Percentiles rank a stretch among this genome's conserved stretches.
Evolutionary conservation across 164 flowering plant genomes (phyloP).

Genomic region (Aristolochia contorta): DNA sequence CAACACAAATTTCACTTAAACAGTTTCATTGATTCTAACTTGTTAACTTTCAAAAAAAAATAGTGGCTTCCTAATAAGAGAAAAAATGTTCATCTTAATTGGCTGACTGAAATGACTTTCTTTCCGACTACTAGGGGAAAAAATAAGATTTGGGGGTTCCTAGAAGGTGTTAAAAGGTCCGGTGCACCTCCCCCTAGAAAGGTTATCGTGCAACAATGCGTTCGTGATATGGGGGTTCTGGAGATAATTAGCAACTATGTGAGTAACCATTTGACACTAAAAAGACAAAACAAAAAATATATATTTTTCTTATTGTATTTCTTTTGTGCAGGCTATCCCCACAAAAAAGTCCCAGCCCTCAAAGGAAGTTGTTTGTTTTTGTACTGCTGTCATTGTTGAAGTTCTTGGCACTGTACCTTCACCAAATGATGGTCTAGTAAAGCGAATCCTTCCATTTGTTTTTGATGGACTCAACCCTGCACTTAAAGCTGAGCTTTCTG

Average conservation of each 20-base stretch:
- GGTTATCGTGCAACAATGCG: constrained; percentile 82
- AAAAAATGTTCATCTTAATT: too few relatives aligned
- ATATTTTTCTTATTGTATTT: background rate
- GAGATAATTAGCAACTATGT: constrained; percentile 72
- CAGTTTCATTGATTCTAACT: too few relatives aligned
- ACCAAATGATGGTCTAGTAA: constrained; percentile 44
- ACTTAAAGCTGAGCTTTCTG: constrained; percentile 23
- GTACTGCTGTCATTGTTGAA: constrained; percentile 73
- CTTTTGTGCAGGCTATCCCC: constrained; percentile 47
- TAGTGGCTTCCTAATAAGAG: too few relatives aligned
- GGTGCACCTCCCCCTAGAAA: constrained; percentile 93
- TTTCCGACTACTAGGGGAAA: constrained; percentile 22
- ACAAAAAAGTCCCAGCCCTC: constrained; percentile 53
- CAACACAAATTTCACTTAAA: too few relatives aligned
- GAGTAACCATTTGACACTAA: constrained; percentile 18
- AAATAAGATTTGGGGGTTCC: constrained; percentile 73
- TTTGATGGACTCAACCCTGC: constrained; percentile 45
- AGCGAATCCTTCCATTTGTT: constrained; percentile 61
- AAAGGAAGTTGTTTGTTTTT: constrained; percentile 44
- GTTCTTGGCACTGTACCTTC: constrained; percentile 43
- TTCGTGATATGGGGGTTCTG: constrained; percentile 64
- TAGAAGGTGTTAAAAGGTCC: constrained; percentile 69
- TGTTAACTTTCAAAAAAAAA: too few relatives aligned
- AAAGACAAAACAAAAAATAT: background rate
- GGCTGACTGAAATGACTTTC: too few relatives aligned